These are phyloP conservation scores for Lachancea sp. DNA, from an alignment of 805 yeast genomes.

Conservation along the genomic window DNA sequence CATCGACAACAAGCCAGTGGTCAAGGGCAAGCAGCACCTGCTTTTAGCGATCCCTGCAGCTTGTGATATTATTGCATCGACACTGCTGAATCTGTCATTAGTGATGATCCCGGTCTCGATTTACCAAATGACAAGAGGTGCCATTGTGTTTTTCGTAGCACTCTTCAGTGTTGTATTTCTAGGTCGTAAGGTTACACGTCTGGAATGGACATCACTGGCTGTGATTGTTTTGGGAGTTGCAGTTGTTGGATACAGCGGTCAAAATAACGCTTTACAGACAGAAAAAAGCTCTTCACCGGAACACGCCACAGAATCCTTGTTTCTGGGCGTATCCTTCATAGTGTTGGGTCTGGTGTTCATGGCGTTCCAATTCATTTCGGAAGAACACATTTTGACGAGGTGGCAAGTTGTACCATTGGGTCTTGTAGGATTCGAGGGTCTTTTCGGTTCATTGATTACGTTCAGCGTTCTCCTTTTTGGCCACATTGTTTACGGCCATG, in stretches of 20 bases:
- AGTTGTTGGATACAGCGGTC: slow-evolving; percentile 68
- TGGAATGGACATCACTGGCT: slow-evolving; percentile 64
- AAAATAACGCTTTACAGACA: slow-evolving; percentile 23
- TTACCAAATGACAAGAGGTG: slow-evolving; percentile 83
- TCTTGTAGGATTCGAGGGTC: slow-evolving; percentile 70
- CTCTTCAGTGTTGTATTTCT: slow-evolving; percentile 59
- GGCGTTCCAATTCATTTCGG: slow-evolving; percentile 73
- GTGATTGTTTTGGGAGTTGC: slow-evolving; percentile 64
- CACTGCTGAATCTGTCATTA: slow-evolving; percentile 69
- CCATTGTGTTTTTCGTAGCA: slow-evolving; percentile 71
- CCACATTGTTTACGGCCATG: slow-evolving; percentile 1
- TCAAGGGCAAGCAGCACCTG: slow-evolving; percentile 26
- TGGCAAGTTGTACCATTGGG: slow-evolving; percentile 53
- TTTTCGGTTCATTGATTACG: slow-evolving; percentile 50
- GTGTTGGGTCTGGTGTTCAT: slow-evolving; percentile 59
- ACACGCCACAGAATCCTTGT: slow-evolving; percentile 27
- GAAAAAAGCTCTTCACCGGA: slow-evolving; percentile 3
- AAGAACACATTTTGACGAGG: slow-evolving; percentile 56
- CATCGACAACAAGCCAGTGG: slow-evolving; percentile 3
- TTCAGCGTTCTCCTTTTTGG: slow-evolving; percentile 42
- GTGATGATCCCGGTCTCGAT: slow-evolving; percentile 70
- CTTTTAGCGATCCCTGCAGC: slow-evolving; percentile 54
- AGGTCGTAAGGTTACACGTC: slow-evolving; percentile 44
- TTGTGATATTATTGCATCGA: slow-evolving; percentile 69
- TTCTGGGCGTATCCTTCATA: slow-evolving; percentile 53